Evolutionary conservation across 345 rosid species (phyloP).

Genomic region (Abelmoschus esculentus): DNA sequence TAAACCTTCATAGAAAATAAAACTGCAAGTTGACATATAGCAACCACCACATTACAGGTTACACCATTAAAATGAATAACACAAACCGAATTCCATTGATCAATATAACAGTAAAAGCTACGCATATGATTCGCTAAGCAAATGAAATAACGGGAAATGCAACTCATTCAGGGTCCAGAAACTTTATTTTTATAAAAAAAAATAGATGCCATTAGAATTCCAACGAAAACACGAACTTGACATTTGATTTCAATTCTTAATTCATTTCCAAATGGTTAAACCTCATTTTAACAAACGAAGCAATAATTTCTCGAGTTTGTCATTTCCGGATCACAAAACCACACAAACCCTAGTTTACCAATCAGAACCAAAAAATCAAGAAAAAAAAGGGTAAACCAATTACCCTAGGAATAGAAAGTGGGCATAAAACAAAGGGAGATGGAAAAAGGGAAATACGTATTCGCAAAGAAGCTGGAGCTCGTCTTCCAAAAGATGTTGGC

Average conservation of each 20-base stretch:
- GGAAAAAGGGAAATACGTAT: conserved; percentile 38
- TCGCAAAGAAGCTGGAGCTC: conserved; percentile 99
- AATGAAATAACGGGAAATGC: not conserved
- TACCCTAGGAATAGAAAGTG: not conserved
- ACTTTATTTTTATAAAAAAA: not conserved
- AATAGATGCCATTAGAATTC: not conserved
- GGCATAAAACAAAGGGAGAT: not conserved
- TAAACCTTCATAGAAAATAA: not conserved
- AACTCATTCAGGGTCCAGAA: not conserved
- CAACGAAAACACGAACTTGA: not conserved
- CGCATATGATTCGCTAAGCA: not conserved
- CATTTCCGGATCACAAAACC: not conserved
- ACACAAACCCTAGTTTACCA: conserved; percentile 18
- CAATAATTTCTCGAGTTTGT: not conserved
- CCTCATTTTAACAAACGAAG: not conserved
- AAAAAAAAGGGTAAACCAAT: not conserved
- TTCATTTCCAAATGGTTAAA: not conserved
- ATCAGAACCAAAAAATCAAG: not conserved
- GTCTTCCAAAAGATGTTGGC: conserved; percentile 85
- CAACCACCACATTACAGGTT: not conserved
- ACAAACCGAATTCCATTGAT: not conserved
- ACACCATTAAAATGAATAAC: not conserved
- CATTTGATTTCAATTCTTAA: not conserved
- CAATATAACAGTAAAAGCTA: not conserved
- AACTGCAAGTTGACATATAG: not conserved